Percentiles rank a stretch among this genome's conserved stretches.
Evolutionary conservation across 129 eudicot species (phyloP).

Genomic region (Helianthus annuus): DNA sequence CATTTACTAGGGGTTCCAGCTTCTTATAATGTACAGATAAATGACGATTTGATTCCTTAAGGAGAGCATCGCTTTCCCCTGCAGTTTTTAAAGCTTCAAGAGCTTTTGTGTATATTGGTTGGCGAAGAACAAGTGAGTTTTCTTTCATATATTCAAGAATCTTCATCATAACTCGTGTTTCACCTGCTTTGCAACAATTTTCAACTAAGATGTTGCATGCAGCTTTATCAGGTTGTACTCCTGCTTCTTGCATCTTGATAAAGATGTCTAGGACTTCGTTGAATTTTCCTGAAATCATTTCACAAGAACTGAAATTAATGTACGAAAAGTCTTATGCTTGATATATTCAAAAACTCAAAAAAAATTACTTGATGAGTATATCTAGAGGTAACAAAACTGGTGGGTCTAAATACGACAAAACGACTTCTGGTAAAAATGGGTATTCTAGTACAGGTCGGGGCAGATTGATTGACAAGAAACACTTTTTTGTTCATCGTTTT

Average conservation of each 20-base stretch:
- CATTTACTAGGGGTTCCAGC: slow-evolving; percentile 19
- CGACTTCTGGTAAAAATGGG: neutral
- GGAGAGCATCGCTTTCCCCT: slow-evolving; percentile 52
- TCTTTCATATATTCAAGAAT: too few species aligned
- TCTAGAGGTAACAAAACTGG: neutral
- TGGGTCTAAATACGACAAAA: neutral
- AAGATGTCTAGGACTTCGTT: slow-evolving; percentile 57
- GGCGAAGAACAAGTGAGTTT: slow-evolving; percentile 60
- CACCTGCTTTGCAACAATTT: too few species aligned
- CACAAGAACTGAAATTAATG: slow-evolving; percentile 9
- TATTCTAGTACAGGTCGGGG: neutral
- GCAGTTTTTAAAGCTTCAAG: slow-evolving; percentile 48
- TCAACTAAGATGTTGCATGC: too few species aligned
- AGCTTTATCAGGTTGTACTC: too few species aligned
- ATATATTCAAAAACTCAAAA: neutral
- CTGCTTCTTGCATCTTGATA: too few species aligned
- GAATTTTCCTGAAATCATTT: slow-evolving; percentile 57
- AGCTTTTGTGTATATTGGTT: slow-evolving; percentile 60
- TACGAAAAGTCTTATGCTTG: slow-evolving; percentile 4
- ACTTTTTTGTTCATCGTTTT: neutral
- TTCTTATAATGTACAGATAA: slow-evolving; percentile 36
- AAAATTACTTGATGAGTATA: neutral
- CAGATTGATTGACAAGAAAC: neutral
- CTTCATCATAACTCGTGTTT: too few species aligned
- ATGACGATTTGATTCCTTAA: slow-evolving; percentile 75